Conservation (phyloP, 345 rosid genomes). For the Linum usitatissimum region DNA sequence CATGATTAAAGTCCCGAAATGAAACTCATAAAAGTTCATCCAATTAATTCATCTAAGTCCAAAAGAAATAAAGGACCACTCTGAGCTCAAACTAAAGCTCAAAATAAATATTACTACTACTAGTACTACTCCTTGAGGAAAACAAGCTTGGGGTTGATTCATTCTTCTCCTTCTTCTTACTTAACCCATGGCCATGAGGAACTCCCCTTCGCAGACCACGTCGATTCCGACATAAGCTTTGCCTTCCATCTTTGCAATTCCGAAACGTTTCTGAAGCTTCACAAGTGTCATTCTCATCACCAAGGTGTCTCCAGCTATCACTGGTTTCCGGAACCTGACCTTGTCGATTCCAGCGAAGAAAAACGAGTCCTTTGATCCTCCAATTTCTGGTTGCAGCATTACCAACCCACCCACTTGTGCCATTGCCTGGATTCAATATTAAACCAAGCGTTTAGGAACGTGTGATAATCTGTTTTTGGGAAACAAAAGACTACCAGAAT, state of each 20-base stretch:
- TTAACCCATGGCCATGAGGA: slow-evolving; percentile 67
- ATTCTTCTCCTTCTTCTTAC: not conserved
- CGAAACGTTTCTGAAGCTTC: slow-evolving; percentile 80
- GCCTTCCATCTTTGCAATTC: slow-evolving; percentile 95
- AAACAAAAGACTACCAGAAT: too few species aligned
- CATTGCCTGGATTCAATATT: slow-evolving; percentile 51
- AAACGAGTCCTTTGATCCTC: slow-evolving; percentile 70
- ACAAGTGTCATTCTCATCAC: slow-evolving; percentile 93
- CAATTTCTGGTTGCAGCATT: slow-evolving; percentile 86
- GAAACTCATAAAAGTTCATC: too few species aligned
- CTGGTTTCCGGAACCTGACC: slow-evolving; percentile 93
- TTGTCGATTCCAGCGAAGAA: slow-evolving; percentile 91
- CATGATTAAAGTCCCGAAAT: too few species aligned
- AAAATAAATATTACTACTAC: not conserved
- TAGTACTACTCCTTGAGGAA: not conserved
- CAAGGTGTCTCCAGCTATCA: slow-evolving; percentile 86
- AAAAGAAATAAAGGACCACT: not conserved
- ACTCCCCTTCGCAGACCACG: slow-evolving; percentile 88
- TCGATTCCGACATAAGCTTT: slow-evolving; percentile 86
- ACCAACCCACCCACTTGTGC: slow-evolving; percentile 95
- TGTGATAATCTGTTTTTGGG: too few species aligned
- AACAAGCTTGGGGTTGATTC: too few species aligned
- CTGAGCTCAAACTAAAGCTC: not conserved
- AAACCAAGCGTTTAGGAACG: not conserved
- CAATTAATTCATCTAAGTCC: not conserved